Evolutionary conservation across 2,329 filamentous ascomycete species (phyloP).

Genomic region (Paecilomyces niveus): DNA sequence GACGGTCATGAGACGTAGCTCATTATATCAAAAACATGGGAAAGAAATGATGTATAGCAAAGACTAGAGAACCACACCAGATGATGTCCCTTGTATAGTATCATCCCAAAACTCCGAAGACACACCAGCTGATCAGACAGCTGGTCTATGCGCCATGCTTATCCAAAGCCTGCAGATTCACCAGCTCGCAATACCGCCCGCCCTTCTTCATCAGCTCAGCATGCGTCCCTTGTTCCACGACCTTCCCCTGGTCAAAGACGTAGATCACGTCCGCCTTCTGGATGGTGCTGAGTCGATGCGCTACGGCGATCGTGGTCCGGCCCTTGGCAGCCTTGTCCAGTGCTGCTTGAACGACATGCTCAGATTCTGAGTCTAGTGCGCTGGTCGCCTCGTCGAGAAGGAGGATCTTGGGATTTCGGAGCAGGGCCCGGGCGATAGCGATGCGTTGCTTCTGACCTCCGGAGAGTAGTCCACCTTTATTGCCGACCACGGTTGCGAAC

Average conservation of each 20-base stretch:
- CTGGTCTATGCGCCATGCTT: conserved; percentile 30
- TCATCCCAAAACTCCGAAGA: too few species aligned
- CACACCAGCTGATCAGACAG: too few species aligned
- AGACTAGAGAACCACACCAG: too few species aligned
- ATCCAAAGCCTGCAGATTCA: conserved; percentile 71
- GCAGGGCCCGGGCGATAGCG: conserved; percentile 82
- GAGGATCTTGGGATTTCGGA: conserved; percentile 81
- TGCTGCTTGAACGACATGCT: conserved; percentile 57
- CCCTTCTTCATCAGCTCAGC: too few species aligned
- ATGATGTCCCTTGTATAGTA: too few species aligned
- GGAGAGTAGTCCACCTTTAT: conserved; percentile 75
- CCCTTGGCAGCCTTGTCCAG: conserved; percentile 76
- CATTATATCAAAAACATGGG: too few species aligned
- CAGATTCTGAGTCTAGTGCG: conserved; percentile 43
- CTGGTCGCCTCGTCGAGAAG: conserved; percentile 70
- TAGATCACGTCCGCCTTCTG: conserved; percentile 93
- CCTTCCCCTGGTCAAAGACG: conserved; percentile 83
- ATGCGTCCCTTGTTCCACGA: conserved; percentile 62
- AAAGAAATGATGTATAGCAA: too few species aligned
- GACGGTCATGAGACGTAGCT: too few species aligned
- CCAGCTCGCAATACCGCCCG: conserved; percentile 61
- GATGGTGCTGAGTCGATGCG: conserved; percentile 85
- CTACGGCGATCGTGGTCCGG: conserved; percentile 87
- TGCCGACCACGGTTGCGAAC: conserved; percentile 78
- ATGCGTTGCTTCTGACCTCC: conserved; percentile 94